Conservation (phyloP, 2,329 filamentous ascomycete genomes). For the Emmonsiellopsis sp. region DNA sequence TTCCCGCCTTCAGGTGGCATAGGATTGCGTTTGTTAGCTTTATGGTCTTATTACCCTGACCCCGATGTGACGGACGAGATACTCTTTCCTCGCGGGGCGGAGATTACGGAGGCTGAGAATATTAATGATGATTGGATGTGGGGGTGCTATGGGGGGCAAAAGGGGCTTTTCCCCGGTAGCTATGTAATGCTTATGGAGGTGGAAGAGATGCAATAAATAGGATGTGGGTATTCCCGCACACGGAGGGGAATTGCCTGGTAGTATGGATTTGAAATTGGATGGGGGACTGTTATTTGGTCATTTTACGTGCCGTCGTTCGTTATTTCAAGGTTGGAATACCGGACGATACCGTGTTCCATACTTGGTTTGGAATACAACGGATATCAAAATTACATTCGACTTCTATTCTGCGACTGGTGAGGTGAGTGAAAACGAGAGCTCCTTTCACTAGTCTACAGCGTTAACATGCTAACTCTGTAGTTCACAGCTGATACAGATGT, state of each 20-base stretch:
- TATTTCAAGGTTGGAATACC: too few species aligned
- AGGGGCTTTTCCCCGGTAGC: slow-evolving; percentile 70
- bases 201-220: background rate
- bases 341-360: too few species aligned
- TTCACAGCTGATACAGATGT: too few species aligned
- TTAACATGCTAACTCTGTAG: too few species aligned
- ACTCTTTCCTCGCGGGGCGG: slow-evolving; percentile 71
- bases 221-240: too few species aligned
- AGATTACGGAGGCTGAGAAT: slow-evolving; percentile 74
- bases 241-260: background rate
- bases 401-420: too few species aligned
- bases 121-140: slow-evolving; percentile 87
- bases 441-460: too few species aligned
- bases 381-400: too few species aligned
- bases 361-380: too few species aligned
- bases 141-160: slow-evolving; percentile 72
- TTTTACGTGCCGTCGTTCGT: too few species aligned
- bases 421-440: too few species aligned
- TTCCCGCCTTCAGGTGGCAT: slow-evolving; percentile 71
- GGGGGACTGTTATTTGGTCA: too few species aligned
- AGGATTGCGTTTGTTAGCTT: slow-evolving; percentile 54
- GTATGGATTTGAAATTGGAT: background rate
- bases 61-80: slow-evolving; percentile 57
- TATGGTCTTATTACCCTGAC: slow-evolving; percentile 72
- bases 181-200: slow-evolving; percentile 54